A percentile compares a stretch with the other conserved stretches of the same genome.
These are phyloP conservation scores for Pleurotus tuber-regium DNA, from an alignment of 768 basidiomycete species.

Conservation along the genomic window DNA sequence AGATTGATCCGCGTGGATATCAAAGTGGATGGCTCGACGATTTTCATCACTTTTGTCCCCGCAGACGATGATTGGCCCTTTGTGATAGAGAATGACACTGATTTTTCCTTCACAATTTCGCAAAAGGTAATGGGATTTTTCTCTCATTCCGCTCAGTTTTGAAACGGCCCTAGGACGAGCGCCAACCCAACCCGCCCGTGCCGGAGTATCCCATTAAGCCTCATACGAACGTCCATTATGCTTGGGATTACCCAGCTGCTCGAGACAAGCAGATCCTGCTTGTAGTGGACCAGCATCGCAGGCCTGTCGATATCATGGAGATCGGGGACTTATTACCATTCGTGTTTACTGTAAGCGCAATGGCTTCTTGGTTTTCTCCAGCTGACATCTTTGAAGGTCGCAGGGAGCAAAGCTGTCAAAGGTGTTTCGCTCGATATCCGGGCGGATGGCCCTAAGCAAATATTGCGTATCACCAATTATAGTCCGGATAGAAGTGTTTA, in stretches of 20 bases:
- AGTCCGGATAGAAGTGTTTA: slow-evolving; percentile 83
- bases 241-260: slow-evolving; percentile 93
- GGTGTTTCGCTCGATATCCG: slow-evolving; percentile 89
- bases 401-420: slow-evolving; percentile 47
- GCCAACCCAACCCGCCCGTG: slow-evolving; percentile 34
- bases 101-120: slow-evolving; percentile 60
- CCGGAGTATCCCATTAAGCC: slow-evolving; percentile 53
- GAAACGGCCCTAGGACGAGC: slow-evolving; percentile 17
- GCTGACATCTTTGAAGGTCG: too few relatives aligned
- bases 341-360: slow-evolving; percentile 60
- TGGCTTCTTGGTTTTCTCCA: not conserved
- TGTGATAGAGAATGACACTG: slow-evolving; percentile 85
- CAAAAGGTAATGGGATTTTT: slow-evolving; percentile 60
- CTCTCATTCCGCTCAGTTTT: slow-evolving; percentile 2
- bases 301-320: slow-evolving; percentile 88
- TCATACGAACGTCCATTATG: slow-evolving; percentile 61
- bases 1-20: slow-evolving; percentile 75
- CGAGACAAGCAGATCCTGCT: slow-evolving; percentile 77
- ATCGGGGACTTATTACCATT: slow-evolving; percentile 92
- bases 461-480: slow-evolving; percentile 86
- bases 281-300: slow-evolving; percentile 53
- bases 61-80: slow-evolving; percentile 86
- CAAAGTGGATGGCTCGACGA: slow-evolving; percentile 80
- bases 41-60: slow-evolving; percentile 75
- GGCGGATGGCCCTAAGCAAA: slow-evolving; percentile 82